Base-by-base conservation (phyloP, 1,284 basidiomycete genomes). In the Cerrena zonata region DNA sequence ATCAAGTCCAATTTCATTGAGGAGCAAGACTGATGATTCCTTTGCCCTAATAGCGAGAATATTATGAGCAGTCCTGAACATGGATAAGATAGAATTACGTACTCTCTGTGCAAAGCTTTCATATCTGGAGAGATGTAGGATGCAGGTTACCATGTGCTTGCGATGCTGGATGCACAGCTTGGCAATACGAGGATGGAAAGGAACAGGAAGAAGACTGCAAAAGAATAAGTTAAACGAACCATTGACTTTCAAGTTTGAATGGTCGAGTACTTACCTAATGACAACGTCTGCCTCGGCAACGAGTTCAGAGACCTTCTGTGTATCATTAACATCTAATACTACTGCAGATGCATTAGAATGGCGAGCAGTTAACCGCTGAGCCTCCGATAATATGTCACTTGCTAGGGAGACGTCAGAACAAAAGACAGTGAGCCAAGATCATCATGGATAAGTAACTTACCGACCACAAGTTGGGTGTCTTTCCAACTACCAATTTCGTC, bases 1-100 rank as follows among this genome's bases (percentile, higher is more conserved):
- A 67, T 97, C 94, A 0, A 97, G 74, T 1, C 94, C 94, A 44
- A 96, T 92, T 69, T 97, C 94, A 61, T 94, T 95, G 42, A 97
- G 76, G 0, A 97, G 72, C 1, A 94, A 71, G 15, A 96, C 81
- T 0, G 81, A 77, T 3, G 76, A 67, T 7, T 34, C 30, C 7
- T 7, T 34, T 15, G 30, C 30, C 15, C 30, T 34, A 34, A 34
- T 34, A 7, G 26, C 22, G 24, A 19, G 26, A 3, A 30, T 30
- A 15, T 22, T 13, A 18, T 18, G 21, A 4, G 39, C 30, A 53
- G 44, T n/a, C n/a, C n/a, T n/a, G n/a, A n/a, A n/a, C n/a, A n/a
- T n/a, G n/a, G n/a, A n/a, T n/a, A n/a, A n/a, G n/a, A n/a, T n/a
- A n/a, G n/a, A 34, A 21, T 44, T 12, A 66, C 78, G 41, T 54